Evolutionary conservation across 1,284 basidiomycete species (phyloP).

Genomic region (Mycosarcoma mackinlayi): DNA sequence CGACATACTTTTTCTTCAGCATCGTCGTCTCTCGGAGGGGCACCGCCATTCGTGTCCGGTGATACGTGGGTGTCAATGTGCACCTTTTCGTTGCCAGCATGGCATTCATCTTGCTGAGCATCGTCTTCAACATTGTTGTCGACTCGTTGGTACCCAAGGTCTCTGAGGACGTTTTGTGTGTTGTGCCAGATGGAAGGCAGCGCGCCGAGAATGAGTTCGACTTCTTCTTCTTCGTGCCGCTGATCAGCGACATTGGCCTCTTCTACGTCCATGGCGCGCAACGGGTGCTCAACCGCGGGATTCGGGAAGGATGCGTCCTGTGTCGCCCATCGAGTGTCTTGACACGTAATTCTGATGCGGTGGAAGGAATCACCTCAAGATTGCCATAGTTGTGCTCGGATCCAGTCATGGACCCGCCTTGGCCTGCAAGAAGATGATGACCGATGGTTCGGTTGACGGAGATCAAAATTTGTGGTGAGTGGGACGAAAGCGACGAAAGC

Average conservation of each 20-base stretch:
- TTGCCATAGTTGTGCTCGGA: not conserved
- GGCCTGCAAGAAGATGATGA: too few species aligned
- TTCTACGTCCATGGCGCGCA: slow-evolving; percentile 20
- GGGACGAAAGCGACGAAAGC: too few species aligned
- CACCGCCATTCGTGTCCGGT: not conserved
- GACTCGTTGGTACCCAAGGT: slow-evolving; percentile 26
- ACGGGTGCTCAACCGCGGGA: too few species aligned
- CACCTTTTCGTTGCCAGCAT: not conserved
- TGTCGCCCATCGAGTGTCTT: slow-evolving; percentile 1
- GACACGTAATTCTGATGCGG: not conserved
- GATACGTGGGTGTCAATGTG: not conserved
- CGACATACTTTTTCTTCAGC: slow-evolving; percentile 40
- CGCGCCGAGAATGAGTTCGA: slow-evolving; percentile 43
- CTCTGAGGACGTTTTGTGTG: slow-evolving; percentile 40
- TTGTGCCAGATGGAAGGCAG: slow-evolving; percentile 39
- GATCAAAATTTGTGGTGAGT: too few species aligned
- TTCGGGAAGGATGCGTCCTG: not conserved
- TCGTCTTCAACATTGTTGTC: slow-evolving; percentile 1
- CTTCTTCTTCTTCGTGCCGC: slow-evolving; percentile 36
- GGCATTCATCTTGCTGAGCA: not conserved
- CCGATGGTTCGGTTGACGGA: too few species aligned
- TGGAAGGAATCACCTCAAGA: not conserved
- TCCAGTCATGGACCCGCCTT: too few species aligned
- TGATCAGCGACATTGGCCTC: slow-evolving; percentile 11
- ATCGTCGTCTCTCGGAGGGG: not conserved